Evolutionary conservation across 371 early-diverging fungal genomes (phyloP).

Genomic region (Apophysomyces ossiformis): DNA sequence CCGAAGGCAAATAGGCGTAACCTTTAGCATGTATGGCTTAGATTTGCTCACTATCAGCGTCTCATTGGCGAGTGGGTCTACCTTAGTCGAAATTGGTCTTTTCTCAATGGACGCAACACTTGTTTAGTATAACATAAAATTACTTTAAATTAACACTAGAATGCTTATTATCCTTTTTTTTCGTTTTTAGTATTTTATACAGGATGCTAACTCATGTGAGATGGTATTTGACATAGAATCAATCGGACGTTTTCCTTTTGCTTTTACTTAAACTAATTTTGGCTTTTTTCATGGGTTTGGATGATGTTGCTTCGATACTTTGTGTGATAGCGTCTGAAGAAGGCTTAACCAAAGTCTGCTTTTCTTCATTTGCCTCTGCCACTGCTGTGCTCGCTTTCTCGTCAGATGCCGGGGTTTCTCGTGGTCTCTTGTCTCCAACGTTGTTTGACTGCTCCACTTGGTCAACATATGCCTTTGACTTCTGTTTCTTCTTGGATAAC

Average conservation of each 20-base stretch:
- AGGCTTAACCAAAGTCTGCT: neutral
- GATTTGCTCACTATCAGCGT: too few species aligned
- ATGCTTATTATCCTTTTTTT: conserved; percentile 2
- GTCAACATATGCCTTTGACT: neutral
- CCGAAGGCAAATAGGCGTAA: too few species aligned
- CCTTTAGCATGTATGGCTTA: too few species aligned
- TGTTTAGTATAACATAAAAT: too few species aligned
- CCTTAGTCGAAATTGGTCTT: too few species aligned
- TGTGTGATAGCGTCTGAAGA: neutral
- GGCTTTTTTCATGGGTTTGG: neutral
- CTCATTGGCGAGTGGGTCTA: too few species aligned
- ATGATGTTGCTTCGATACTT: neutral
- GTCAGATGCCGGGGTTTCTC: neutral
- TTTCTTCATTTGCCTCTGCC: neutral
- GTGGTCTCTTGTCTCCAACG: neutral
- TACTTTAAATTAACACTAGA: too few species aligned
- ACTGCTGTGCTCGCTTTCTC: neutral
- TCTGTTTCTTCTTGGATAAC: conserved; percentile 10
- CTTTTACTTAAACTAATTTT: conserved; percentile 18
- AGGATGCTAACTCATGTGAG: too few species aligned
- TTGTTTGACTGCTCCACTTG: neutral
- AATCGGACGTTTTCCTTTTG: conserved; percentile 4
- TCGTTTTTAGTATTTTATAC: neutral
- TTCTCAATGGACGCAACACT: too few species aligned
- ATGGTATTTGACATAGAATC: neutral